Base-by-base conservation (phyloP, 2,329 filamentous ascomycete species). In the Monosporascus sp. region DNA sequence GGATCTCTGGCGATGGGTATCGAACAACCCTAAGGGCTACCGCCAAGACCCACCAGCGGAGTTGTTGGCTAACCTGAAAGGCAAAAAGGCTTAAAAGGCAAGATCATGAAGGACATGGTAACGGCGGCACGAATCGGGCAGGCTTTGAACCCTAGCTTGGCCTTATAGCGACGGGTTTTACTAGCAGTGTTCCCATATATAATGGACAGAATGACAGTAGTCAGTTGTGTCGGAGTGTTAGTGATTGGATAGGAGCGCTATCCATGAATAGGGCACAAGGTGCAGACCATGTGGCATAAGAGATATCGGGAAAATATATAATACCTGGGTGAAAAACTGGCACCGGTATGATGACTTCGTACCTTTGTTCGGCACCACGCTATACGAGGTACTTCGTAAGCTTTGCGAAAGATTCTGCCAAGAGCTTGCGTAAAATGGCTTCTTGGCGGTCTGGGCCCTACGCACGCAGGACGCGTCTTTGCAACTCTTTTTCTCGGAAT, bases 1-100 rank as follows among this genome's bases (percentile, higher is more conserved):
- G 62, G 91, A 99, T 72, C 79, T 99, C 60, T 99, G 94, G 94
- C 86, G 85, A 67, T 99, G 94, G 94, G 96, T 95, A 17, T 81
- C 88, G 75, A 97, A 97, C 76, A 97, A 97, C 76, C 94, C 94
- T 24, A 85, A 92, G 74, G 94, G 94, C 22, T 97, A 97, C 77
- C 82, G 89, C 61, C 92, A 97, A 75, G 80, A 91, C 60, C 90
- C 93, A n/a, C 93, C 94, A 0, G 80, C 88, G 60, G 85, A 88
- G 72, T 80, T 97, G 64, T 68, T 97, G 49, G 86, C 87, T 56
- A 77, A 76, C 48, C 61, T 86, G 60, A 82, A 86, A 74, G 56
- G 55, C 41, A 64, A 64, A 52, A 52, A 53, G 7, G 65, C 66
- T 53, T 66, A 31, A 59, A 18, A 18, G 6, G 2, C 7, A 41